Conservation (phyloP, 2,329 filamentous ascomycete genomes). For the Colletotrichum sp. region DNA sequence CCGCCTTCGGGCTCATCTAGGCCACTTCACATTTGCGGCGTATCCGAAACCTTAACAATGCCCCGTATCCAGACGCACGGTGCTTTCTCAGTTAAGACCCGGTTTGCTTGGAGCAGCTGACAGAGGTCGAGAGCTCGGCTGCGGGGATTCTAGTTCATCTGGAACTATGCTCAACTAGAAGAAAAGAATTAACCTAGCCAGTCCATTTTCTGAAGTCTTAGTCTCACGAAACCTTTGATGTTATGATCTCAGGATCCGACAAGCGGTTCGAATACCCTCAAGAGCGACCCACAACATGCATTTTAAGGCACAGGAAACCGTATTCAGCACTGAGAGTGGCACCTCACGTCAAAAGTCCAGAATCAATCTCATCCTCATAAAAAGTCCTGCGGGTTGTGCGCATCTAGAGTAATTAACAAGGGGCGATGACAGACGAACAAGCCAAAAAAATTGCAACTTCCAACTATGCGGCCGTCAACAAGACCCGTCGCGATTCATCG, state of each 20-base stretch:
- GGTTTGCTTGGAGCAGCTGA: neutral
- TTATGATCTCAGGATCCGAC: neutral
- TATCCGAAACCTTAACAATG: neutral
- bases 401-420: too few relatives aligned
- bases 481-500: neutral
- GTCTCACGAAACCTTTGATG: too few relatives aligned
- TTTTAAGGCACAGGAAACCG: rapidly evolving
- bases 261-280: neutral
- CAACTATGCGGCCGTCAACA: neutral
- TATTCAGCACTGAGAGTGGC: neutral
- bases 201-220: neutral
- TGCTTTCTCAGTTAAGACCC: neutral
- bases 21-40: neutral
- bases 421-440: neutral
- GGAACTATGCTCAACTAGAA: neutral
- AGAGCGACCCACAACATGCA: neutral
- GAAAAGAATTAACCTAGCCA: neutral
- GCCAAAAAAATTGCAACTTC: rapidly evolving
- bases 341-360: neutral
- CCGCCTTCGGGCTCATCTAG: neutral
- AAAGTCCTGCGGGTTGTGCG: too few relatives aligned
- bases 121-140: neutral
- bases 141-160: neutral
- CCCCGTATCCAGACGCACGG: neutral
- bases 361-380: too few relatives aligned